phyloP scores from a whole-genome alignment of 768 basidiomycete species.

The Trametes cinnabarina region DNA sequence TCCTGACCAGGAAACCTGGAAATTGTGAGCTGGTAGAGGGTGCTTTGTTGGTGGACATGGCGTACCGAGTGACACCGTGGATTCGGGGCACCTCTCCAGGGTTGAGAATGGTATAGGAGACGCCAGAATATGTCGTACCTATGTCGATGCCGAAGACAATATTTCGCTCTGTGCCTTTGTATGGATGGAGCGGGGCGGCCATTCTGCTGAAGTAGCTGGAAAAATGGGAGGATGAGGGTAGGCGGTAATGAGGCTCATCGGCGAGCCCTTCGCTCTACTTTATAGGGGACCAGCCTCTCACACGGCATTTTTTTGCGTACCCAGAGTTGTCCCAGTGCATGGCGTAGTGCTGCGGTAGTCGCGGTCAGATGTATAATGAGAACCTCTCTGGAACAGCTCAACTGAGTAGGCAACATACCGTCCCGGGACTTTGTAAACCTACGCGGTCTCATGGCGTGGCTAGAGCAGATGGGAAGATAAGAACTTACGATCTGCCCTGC shows the following conservation, averaged over 20 bases:
- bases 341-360: neutral
- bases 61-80: slow-evolving; percentile 44
- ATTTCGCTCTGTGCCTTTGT: slow-evolving; percentile 40
- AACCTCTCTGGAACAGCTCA: neutral
- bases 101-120: slow-evolving; percentile 43
- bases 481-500: no score
- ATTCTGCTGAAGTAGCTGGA: neutral
- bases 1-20: slow-evolving; percentile 42
- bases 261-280: no score
- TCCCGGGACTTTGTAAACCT: no score
- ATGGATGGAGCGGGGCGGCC: slow-evolving; percentile 24
- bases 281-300: no score
- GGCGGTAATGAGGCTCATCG: no score
- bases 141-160: slow-evolving; percentile 52
- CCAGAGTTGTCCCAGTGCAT: no score
- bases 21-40: neutral
- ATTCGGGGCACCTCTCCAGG: slow-evolving; percentile 36
- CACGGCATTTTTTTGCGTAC: no score
- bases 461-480: no score
- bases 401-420: no score
- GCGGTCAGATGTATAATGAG: neutral
- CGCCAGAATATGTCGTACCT: slow-evolving; percentile 51
- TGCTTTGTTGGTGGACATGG: no score
- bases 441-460: no score
- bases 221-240: no score